Evolutionary conservation across 1,284 basidiomycete species (phyloP).

Genomic region (Marasmius oreades): DNA sequence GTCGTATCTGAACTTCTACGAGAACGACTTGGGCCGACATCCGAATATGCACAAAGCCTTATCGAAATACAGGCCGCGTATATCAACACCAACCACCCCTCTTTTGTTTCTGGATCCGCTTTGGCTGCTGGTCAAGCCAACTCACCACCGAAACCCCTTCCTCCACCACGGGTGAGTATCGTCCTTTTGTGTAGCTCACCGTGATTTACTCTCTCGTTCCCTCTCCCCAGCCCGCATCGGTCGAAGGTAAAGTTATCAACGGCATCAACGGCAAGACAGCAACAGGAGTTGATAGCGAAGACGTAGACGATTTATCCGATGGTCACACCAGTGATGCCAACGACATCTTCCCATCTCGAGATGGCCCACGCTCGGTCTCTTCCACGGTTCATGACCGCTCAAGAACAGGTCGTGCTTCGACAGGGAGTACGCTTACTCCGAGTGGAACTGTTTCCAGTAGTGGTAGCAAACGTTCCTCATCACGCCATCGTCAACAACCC

Average conservation of each 20-base stretch:
- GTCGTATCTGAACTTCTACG: slow-evolving; percentile 95
- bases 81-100: slow-evolving; percentile 98
- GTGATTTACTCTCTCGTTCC: slow-evolving; percentile 4
- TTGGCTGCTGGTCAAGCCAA: slow-evolving; percentile 49
- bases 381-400: slow-evolving; percentile 77
- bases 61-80: slow-evolving; percentile 98
- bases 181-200: slow-evolving; percentile 6
- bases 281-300: slow-evolving; percentile 39
- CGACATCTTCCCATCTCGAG: slow-evolving; percentile 49
- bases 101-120: slow-evolving; percentile 74
- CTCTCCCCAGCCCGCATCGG: slow-evolving; percentile 45
- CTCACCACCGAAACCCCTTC: slow-evolving; percentile 38
- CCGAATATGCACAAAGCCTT: slow-evolving; percentile 92
- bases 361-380: slow-evolving; percentile 68
- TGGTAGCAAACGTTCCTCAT: slow-evolving; percentile 36
- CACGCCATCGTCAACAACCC: slow-evolving; percentile 25
- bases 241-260: slow-evolving; percentile 47
- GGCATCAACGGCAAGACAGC: slow-evolving; percentile 27
- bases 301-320: slow-evolving; percentile 55
- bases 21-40: slow-evolving; percentile 94
- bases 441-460: slow-evolving; percentile 22
- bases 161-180: slow-evolving; percentile 51
- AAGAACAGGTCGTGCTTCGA: slow-evolving; percentile 35
- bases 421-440: slow-evolving; percentile 18
- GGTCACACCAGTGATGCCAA: slow-evolving; percentile 44